Evolutionary conservation across 192 early-diverging fungal genomes (phyloP).

Genomic region (Backusella macrospora): DNA sequence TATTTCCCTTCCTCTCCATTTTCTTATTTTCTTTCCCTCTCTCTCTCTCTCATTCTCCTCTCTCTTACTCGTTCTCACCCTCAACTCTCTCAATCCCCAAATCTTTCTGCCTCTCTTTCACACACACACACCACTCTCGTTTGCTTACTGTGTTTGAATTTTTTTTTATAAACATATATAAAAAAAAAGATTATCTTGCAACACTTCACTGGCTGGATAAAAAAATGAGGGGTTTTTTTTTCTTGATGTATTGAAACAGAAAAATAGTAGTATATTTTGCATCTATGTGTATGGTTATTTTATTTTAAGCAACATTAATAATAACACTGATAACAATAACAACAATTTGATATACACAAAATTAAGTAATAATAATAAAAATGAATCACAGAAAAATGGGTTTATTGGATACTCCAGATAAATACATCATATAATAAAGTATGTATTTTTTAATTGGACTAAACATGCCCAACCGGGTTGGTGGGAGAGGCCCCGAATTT

Average conservation of each 20-base stretch:
- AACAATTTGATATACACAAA: too few species aligned
- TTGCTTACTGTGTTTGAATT: background rate
- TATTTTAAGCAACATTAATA: background rate
- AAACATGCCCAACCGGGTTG: constrained; percentile 9
- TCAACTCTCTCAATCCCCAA: background rate
- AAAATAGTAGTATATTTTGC: background rate
- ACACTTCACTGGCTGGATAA: background rate
- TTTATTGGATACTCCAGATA: constrained; percentile 12
- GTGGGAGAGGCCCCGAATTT: constrained; percentile 8
- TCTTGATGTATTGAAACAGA: background rate
- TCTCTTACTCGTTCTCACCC: constrained; percentile 5
- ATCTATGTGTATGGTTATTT: background rate
- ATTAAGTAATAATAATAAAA: background rate
- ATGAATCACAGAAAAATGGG: constrained; percentile 1
- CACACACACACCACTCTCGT: background rate
- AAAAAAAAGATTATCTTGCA: background rate
- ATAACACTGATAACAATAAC: background rate
- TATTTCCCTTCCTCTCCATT: background rate
- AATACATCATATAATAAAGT: constrained; percentile 14
- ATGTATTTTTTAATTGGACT: background rate
- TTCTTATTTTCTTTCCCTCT: background rate
- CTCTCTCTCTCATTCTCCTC: background rate
- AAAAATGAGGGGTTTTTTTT: too few species aligned
- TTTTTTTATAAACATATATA: background rate
- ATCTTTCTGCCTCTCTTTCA: background rate